phyloP scores from a whole-genome alignment of 768 basidiomycete genomes.

The Butyriboletus loyo region DNA sequence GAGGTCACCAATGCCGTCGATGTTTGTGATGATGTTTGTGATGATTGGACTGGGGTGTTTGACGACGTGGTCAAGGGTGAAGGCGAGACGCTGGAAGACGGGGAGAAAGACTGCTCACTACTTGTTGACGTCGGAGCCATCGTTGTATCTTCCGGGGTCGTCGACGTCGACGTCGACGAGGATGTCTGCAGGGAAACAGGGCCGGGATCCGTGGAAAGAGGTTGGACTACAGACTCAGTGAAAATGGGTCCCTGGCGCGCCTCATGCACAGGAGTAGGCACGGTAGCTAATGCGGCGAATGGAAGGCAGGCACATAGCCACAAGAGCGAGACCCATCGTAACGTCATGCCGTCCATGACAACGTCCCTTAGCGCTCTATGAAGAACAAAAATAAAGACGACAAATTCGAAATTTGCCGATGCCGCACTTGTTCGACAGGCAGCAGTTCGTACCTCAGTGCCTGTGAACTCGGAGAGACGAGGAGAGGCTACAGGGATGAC shows the following conservation, averaged over 20 bases:
- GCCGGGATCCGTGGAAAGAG: constrained; percentile 1
- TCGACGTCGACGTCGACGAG: background rate
- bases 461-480: background rate
- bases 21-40: background rate
- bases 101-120: constrained; percentile 12
- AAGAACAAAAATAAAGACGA: background rate
- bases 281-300: constrained; percentile 7
- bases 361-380: background rate
- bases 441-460: background rate
- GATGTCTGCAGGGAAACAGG: constrained; percentile 5
- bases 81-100: constrained; percentile 6
- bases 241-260: constrained; percentile 20
- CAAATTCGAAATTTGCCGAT: background rate
- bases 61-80: background rate
- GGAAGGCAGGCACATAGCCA: constrained; percentile 5
- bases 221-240: background rate
- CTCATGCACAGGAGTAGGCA: constrained; percentile 15
- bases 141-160: background rate
- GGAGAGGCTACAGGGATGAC: background rate
- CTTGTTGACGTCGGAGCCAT: constrained; percentile 16
- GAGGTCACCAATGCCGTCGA: constrained; percentile 4
- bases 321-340: constrained; percentile 5
- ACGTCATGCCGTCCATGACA: constrained; percentile 6
- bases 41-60: background rate
- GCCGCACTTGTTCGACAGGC: background rate